phyloP scores from a whole-genome alignment of 208 protist species.

The Wallacemonas rigidus region DNA sequence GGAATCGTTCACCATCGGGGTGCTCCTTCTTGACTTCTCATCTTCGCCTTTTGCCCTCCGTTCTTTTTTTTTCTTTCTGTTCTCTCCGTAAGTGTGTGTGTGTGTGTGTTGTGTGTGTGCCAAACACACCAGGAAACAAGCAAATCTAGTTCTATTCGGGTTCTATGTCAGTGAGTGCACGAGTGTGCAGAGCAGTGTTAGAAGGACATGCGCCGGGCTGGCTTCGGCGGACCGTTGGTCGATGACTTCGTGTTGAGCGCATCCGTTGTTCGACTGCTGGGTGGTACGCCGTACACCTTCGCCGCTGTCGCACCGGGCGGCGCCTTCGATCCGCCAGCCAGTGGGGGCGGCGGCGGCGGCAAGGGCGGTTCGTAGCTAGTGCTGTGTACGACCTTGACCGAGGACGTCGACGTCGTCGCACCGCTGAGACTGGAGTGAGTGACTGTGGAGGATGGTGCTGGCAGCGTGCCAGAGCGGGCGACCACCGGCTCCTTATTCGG shows the following conservation, averaged over 20 bases:
- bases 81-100: neutral
- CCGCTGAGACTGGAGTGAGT: neutral
- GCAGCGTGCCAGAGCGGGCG: conserved; percentile 10
- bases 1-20: no score
- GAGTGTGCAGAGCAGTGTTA: neutral
- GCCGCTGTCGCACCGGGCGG: neutral
- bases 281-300: conserved; percentile 19
- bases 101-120: neutral
- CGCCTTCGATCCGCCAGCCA: conserved; percentile 17
- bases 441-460: neutral
- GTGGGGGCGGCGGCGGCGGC: conserved; percentile 37
- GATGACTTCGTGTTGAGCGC: conserved; percentile 2
- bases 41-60: no score
- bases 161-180: neutral
- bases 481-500: conserved; percentile 1
- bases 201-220: conserved; percentile 13
- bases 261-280: conserved; percentile 9
- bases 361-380: conserved; percentile 50
- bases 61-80: neutral
- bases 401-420: conserved; percentile 9
- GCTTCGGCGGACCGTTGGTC: neutral
- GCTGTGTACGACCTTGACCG: conserved; percentile 31
- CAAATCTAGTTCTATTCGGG: neutral
- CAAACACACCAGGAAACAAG: neutral
- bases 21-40: no score